A percentile compares a stretch with the other conserved stretches of the same genome.
phyloP scores from a whole-genome alignment of 306 rosid genomes.

The Nissolia schottii region DNA sequence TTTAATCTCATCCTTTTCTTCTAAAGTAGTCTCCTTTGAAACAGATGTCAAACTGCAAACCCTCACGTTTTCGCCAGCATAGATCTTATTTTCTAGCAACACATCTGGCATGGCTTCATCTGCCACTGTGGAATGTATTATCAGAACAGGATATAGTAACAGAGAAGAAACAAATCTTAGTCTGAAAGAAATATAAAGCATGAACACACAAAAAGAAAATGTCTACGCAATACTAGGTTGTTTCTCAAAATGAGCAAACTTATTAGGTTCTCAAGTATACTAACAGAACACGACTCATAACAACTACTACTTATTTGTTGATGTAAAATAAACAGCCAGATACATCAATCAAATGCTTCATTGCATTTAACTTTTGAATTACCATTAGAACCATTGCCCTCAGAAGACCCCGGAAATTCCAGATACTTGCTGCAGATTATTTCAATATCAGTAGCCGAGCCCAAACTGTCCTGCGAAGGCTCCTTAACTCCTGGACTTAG shows the following conservation, averaged over 20 bases:
- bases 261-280: not conserved
- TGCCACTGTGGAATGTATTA: constrained; percentile 21
- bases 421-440: constrained; percentile 22
- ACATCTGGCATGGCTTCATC: constrained; percentile 32
- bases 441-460: constrained; percentile 20
- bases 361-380: constrained; percentile 3
- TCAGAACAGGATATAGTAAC: not conserved
- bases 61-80: constrained; percentile 10
- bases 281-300: too few relatives aligned
- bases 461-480: constrained; percentile 12
- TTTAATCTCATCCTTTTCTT: constrained; percentile 24
- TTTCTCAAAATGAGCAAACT: not conserved
- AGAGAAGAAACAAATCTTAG: constrained; percentile 2
- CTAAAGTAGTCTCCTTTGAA: constrained; percentile 13
- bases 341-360: not conserved
- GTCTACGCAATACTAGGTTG: not conserved
- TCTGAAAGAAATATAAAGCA: not conserved
- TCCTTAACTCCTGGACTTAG: constrained; percentile 17
- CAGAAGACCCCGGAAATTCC: constrained; percentile 19
- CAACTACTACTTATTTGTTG: not conserved
- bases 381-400: constrained; percentile 33
- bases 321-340: not conserved
- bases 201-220: not conserved
- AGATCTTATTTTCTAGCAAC: constrained; percentile 23
- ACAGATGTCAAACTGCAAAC: constrained; percentile 25